These are phyloP conservation scores for Bromus sterilis DNA, from an alignment of 176 grass and related monocot species.

Conservation along the genomic window DNA sequence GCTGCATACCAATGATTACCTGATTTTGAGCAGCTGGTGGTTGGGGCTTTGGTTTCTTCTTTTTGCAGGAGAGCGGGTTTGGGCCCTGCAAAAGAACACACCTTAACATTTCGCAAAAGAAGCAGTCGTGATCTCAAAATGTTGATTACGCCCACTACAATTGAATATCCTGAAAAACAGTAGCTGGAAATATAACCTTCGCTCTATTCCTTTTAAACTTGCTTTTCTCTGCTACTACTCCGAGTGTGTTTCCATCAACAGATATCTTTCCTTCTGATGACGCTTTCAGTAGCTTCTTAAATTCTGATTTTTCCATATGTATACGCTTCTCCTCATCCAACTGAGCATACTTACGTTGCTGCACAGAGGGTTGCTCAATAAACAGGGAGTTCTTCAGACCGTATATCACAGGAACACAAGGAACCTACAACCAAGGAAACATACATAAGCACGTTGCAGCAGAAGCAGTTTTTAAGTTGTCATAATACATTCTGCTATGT, in stretches of 20 bases:
- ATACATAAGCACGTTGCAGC: neutral
- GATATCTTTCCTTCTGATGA: constrained; percentile 14
- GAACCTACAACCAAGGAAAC: neutral
- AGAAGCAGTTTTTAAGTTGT: neutral
- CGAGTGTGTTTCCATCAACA: constrained; percentile 25
- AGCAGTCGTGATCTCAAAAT: too few relatives aligned
- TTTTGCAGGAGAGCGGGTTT: constrained; percentile 88
- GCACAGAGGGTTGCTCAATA: too few relatives aligned
- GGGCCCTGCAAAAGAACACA: constrained; percentile 54
- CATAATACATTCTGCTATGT: neutral
- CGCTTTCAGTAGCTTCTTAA: neutral
- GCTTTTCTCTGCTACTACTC: constrained; percentile 35
- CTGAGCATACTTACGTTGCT: too few relatives aligned
- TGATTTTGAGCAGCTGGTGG: constrained; percentile 23
- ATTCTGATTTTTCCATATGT: too few relatives aligned
- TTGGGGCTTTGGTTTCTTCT: constrained; percentile 55
- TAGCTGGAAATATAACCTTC: constrained; percentile 44
- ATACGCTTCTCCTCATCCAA: too few relatives aligned
- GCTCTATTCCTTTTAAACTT: constrained; percentile 77
- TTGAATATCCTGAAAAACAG: neutral
- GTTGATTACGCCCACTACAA: neutral
- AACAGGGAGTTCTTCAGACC: too few relatives aligned
- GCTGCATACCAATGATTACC: neutral
- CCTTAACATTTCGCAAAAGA: neutral
- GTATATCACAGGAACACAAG: too few relatives aligned